Evolutionary conservation across 306 rosid species (phyloP).

Genomic region (Albizia julibrissin): DNA sequence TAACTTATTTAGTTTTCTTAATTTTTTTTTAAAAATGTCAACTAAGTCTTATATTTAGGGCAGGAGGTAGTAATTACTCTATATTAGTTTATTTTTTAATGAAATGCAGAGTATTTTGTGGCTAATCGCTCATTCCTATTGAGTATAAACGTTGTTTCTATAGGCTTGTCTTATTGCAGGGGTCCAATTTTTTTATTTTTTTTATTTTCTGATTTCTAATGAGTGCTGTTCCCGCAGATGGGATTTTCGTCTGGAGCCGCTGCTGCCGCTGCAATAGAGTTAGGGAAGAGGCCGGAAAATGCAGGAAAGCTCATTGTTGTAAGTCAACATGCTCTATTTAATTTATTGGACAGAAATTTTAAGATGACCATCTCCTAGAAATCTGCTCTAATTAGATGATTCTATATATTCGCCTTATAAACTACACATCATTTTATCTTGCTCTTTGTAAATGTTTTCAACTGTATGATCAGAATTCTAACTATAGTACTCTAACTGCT

Average conservation of each 20-base stretch:
- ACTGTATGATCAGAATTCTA: not conserved
- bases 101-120: not conserved
- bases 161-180: not conserved
- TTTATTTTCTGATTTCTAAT: no score
- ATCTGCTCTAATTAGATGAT: no score
- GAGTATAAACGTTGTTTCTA: no score
- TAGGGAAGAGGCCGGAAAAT: constrained; percentile 72
- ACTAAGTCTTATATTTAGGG: no score
- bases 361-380: not conserved
- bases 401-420: no score
- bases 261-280: constrained; percentile 61
- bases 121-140: no score
- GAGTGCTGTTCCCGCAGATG: constrained; percentile 42
- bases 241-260: constrained; percentile 91
- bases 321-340: constrained; percentile 25
- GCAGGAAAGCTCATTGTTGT: constrained; percentile 50
- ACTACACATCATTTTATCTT: not conserved
- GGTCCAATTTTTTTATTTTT: no score
- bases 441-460: not conserved
- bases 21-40: no score
- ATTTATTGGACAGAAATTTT: constrained; percentile 16
- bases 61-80: no score
- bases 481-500: not conserved
- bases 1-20: no score
- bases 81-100: not conserved